Percentiles rank a stretch among this genome's conserved stretches.
phyloP scores from a whole-genome alignment of 2,329 filamentous ascomycete species.

The Xylaria sp. region DNA sequence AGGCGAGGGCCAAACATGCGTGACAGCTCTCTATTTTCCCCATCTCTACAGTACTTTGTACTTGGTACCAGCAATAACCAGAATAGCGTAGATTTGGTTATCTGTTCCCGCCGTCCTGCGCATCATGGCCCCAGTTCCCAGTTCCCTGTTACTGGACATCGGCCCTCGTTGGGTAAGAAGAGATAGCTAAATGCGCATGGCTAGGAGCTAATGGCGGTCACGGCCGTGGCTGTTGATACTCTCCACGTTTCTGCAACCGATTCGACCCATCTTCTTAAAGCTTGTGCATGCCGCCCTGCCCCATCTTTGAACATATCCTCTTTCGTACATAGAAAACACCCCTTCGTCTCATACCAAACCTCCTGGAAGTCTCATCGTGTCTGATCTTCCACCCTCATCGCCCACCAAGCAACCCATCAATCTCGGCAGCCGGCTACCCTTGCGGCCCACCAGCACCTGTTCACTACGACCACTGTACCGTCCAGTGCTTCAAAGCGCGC shows the following conservation, averaged over 20 bases:
- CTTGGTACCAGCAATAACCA: slow-evolving; percentile 15
- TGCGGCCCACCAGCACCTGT: slow-evolving; percentile 35
- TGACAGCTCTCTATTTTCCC: slow-evolving; percentile 34
- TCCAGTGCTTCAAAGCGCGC: slow-evolving; percentile 37
- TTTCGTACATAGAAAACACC: slow-evolving; percentile 52
- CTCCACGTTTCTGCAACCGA: slow-evolving; percentile 43
- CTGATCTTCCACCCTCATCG: slow-evolving; percentile 53
- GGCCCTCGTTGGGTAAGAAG: slow-evolving; percentile 40
- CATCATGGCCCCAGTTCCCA: slow-evolving; percentile 44
- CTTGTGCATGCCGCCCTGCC: slow-evolving; percentile 55
- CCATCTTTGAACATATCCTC: slow-evolving; percentile 52
- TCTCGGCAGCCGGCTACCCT: slow-evolving; percentile 38
- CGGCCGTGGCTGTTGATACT: slow-evolving; percentile 51
- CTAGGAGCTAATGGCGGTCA: slow-evolving; percentile 45
- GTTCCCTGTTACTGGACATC: slow-evolving; percentile 3
- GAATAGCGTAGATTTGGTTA: slow-evolving; percentile 36
- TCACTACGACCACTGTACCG: slow-evolving; percentile 30
- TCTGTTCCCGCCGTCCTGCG: slow-evolving; percentile 43
- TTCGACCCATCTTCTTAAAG: slow-evolving; percentile 56
- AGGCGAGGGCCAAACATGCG: slow-evolving; percentile 30
- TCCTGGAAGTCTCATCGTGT: slow-evolving; percentile 51
- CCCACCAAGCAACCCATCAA: slow-evolving; percentile 45
- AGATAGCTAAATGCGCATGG: not conserved
- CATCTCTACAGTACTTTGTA: slow-evolving; percentile 30
- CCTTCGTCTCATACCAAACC: slow-evolving; percentile 51